Base-by-base conservation (phyloP, 2,329 filamentous ascomycete genomes). In the Apiospora sp. region DNA sequence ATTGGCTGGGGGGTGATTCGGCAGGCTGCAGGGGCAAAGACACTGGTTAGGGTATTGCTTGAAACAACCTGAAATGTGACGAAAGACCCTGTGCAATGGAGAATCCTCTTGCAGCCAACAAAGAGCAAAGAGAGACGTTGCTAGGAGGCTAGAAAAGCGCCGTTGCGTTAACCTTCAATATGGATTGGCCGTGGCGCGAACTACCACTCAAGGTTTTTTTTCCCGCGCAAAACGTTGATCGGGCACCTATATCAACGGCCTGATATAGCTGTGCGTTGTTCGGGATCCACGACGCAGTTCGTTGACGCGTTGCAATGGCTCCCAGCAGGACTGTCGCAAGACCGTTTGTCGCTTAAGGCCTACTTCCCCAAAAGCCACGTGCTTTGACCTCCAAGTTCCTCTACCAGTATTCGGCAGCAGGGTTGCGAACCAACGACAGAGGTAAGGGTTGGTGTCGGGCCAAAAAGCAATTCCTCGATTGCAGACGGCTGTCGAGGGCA, bases 121-220 rank as follows among this genome's bases (percentile, higher is more conserved):
- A 64, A 64, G 58, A 64, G 58, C 58, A 64, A 64, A 64, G 58
- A 64, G 58, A n/a, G 58, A 61, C 58, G 58, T 64, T 41, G 58
- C 58, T 41, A n/a, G 30, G 58, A 24, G 12, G 58, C 19, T 37
- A 41, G 16, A 41, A n/a, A 64, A 14, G 34, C 58, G 34, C 58
- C 58, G 30, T 14, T 64, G 22, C 34, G 58, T 64, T 64, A 41
- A 34, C 12, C 34, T 13, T 64, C 58, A 41, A 41, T 64, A 64
- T 41, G 30, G 19, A n/a, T 3, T 41, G 58, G 58, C 8, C 22
- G 58, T 64, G 58, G 58, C 58, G 58, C 58, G 58, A 64, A 64
- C 58, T 41, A 64, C 58, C 34, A 64, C 34, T 37, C 58, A 64
- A 64, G 34, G 58, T 64, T 64, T 41, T 41, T 41, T 41, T 30